Base-by-base conservation (phyloP, 2,329 filamentous ascomycete genomes). In the Verticillium nonalfalfae region DNA sequence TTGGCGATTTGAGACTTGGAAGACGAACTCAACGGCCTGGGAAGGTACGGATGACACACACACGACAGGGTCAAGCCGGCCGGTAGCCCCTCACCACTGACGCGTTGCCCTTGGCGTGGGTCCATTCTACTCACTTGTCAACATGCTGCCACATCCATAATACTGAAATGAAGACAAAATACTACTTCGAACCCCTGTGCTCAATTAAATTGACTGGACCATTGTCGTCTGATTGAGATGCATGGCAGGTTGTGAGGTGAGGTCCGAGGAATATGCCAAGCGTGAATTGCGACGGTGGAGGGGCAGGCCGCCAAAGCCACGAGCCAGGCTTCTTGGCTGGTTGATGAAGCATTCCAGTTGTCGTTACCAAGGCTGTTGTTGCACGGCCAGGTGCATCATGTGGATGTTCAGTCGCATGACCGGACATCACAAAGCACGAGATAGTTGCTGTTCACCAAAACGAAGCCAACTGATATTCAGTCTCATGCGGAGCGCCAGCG, bases 81-180 rank as follows among this genome's bases (percentile, higher is more conserved):
- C 21, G 21, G 33, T n/a, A 21, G 34, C 55, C 55, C 55, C 55
- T 57, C 55, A 15, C 34, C 31, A 36, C 55, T 57, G 55, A 57
- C 55, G 55, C 55, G 55, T 57, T 14, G 14, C 34, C 55, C 55
- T 57, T 57, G 55, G 55, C 55, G 55, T 38, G 55, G 55, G 55
- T 38, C 55, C 34, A 13, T 57, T 5, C 35, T 21, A 6, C 26
- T 18, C 13, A 6, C 26, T 18, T 10, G 35, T 13, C 35, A 9
- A 21, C 3, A 21, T 52, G 45, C 45, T n/a, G 21, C 45, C n/a
- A 21, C 45, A n/a, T 26, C 11, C 7, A 52, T 9, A 7, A 4
- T 11, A 18, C 9, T 18, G 4, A 11, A 18, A 13, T 18, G n/a
- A 52, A 52, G 10, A 18, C 45, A 9, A 21, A 52, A 13, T 10